phyloP scores from a whole-genome alignment of 2,329 filamentous ascomycete genomes.

The Hyphodiscus sp. region DNA sequence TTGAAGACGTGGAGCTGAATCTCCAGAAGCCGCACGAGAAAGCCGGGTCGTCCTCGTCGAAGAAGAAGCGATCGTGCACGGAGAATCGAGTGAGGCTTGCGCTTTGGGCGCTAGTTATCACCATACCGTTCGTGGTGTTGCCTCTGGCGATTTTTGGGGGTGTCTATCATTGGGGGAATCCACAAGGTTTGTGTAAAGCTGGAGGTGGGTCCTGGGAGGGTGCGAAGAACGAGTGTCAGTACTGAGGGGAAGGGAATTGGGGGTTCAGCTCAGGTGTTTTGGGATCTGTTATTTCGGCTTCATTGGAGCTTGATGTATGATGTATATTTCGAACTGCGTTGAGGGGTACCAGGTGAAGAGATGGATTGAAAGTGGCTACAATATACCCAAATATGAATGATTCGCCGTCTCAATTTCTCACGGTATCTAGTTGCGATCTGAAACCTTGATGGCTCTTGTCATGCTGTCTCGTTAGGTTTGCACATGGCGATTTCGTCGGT shows the following conservation, averaged over 20 bases:
- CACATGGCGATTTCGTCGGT: too few species aligned
- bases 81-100: not conserved
- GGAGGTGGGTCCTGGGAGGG: not conserved
- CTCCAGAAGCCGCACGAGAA: not conserved
- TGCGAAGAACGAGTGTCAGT: not conserved
- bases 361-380: too few species aligned
- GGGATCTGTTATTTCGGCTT: too few species aligned
- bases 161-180: not conserved
- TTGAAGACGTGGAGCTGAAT: not conserved
- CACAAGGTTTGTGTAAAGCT: not conserved
- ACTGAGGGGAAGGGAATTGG: not conserved
- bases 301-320: too few species aligned
- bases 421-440: too few species aligned
- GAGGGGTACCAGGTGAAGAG: too few species aligned
- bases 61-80: not conserved
- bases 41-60: not conserved
- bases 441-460: not conserved
- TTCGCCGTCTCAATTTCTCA: too few species aligned
- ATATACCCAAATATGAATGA: too few species aligned
- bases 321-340: too few species aligned
- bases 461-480: conserved; percentile 19
- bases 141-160: not conserved
- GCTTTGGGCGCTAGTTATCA: not conserved
- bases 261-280: not conserved
- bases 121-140: not conserved